These are phyloP conservation scores for Geoglossum cookeanum DNA, from an alignment of 2,329 filamentous ascomycete species.

Conservation along the genomic window DNA sequence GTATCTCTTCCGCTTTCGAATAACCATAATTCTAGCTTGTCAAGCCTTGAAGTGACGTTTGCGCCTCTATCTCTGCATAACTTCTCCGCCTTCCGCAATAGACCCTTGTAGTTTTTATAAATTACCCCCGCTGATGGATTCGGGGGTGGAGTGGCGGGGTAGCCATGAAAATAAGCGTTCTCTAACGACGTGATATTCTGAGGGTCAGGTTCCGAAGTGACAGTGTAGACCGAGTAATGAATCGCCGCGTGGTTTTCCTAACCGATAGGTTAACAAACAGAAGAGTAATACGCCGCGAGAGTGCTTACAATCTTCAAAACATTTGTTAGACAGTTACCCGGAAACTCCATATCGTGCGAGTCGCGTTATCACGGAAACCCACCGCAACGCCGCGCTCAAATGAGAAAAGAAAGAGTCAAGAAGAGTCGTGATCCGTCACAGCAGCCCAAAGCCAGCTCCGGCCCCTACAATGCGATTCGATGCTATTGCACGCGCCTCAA, in stretches of 20 bases:
- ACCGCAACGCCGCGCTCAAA: neutral
- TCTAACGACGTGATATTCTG: neutral
- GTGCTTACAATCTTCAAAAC: slow-evolving; percentile 5
- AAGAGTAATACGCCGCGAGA: neutral
- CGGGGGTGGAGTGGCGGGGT: neutral
- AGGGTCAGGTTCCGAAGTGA: neutral
- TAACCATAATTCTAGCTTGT: neutral
- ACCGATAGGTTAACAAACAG: neutral
- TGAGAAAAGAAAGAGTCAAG: neutral
- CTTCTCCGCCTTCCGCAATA: neutral
- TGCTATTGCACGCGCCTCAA: neutral
- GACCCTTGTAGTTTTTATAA: neutral
- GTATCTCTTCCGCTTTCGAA: neutral
- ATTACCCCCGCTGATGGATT: neutral
- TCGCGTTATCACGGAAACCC: neutral
- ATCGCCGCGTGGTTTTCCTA: slow-evolving; percentile 2
- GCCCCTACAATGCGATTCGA: neutral
- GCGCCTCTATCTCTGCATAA: neutral
- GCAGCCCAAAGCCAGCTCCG: neutral
- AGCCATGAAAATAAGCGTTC: neutral
- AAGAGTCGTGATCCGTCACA: neutral
- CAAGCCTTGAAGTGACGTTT: neutral
- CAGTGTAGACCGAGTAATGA: slow-evolving; percentile 2
- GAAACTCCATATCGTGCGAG: slow-evolving; percentile 5
- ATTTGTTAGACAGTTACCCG: slow-evolving; percentile 3